Conservation (phyloP, 202 grass and related monocot species). For the Bolboschoenoplectus hybrid region DNA sequence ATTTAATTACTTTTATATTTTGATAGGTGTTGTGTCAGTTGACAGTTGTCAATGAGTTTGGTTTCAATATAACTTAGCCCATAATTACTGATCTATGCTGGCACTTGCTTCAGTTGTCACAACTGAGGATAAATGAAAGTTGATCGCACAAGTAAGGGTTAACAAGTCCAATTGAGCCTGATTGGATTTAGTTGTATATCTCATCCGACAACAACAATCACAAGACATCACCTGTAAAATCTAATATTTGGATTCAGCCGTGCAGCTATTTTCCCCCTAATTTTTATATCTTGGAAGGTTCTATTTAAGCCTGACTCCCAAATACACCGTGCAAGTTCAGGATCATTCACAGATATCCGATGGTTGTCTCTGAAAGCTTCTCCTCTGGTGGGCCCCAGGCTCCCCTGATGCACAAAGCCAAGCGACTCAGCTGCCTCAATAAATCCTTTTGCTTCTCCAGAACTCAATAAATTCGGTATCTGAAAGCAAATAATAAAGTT, state of each 20-base stretch:
- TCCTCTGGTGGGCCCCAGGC: conserved; percentile 73
- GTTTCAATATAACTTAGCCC: background rate
- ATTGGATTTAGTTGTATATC: background rate
- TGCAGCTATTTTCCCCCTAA: conserved; percentile 60
- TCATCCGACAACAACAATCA: conserved; percentile 15
- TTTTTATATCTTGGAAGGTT: conserved; percentile 64
- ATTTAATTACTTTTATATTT: background rate
- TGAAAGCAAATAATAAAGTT: conserved; percentile 38
- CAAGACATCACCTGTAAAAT: conserved; percentile 65
- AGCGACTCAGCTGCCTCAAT: conserved; percentile 61
- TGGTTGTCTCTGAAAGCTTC: conserved; percentile 93
- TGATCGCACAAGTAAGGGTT: background rate
- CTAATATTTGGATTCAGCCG: conserved; percentile 91
- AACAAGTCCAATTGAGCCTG: background rate
- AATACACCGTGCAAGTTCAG: conserved; percentile 66
- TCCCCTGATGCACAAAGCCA: conserved; percentile 86
- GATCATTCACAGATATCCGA: conserved; percentile 78
- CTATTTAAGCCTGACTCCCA: conserved; percentile 83
- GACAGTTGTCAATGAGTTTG: background rate
- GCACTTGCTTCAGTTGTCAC: background rate
- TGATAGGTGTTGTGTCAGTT: background rate
- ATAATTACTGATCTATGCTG: background rate
- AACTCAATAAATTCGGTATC: conserved; percentile 73
- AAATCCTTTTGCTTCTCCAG: conserved; percentile 70
- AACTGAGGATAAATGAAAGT: background rate